Conservation (phyloP, 805 yeast genomes). For the Pichia insulana region DNA sequence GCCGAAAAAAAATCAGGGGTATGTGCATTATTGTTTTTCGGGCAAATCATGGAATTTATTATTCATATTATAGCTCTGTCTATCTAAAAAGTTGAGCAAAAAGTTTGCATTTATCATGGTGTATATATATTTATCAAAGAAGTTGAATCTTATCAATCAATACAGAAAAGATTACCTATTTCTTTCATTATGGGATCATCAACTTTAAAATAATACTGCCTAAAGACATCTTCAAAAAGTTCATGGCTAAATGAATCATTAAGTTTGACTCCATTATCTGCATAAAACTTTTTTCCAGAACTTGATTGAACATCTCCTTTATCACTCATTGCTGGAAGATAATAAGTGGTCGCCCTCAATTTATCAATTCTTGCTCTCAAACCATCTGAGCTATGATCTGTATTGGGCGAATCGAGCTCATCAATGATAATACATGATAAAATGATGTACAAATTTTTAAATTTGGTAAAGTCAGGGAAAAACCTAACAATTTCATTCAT, state of each 20-base stretch:
- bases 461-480: constrained; percentile 15
- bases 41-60: no score
- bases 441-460: constrained; percentile 13
- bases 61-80: no score
- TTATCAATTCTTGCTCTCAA: neutral
- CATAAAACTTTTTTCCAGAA: no score
- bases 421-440: constrained; percentile 16
- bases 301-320: no score
- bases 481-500: constrained; percentile 14
- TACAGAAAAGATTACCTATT: neutral
- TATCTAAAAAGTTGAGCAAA: no score
- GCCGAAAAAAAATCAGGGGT: no score
- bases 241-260: constrained; percentile 21
- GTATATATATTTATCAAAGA: no score
- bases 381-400: neutral
- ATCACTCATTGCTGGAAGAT: neutral
- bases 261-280: constrained; percentile 8
- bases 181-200: constrained; percentile 7
- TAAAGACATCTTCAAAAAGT: constrained; percentile 18
- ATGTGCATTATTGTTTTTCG: no score
- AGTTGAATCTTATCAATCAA: no score
- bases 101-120: no score
- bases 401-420: constrained; percentile 8
- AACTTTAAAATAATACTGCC: constrained; percentile 15
- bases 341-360: neutral